These are phyloP conservation scores for Borovskyia barvae DNA, from an alignment of 208 protist species.

Conservation along the genomic window DNA sequence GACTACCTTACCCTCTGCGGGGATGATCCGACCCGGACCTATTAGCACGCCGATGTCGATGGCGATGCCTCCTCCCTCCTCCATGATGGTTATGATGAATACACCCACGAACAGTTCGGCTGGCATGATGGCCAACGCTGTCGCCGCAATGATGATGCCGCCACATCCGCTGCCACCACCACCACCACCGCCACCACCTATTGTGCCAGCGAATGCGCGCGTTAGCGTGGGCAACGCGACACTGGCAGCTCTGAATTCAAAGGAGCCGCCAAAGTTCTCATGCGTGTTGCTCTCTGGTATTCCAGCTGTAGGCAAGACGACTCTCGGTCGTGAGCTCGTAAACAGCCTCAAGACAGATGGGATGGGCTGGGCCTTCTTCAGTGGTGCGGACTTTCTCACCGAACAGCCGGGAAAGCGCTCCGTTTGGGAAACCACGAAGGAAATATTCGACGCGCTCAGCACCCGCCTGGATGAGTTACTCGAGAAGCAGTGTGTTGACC, in stretches of 20 bases:
- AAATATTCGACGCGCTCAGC: constrained; percentile 79
- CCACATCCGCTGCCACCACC: constrained; percentile 2
- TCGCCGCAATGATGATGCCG: too few species aligned
- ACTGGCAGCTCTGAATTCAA: constrained; percentile 62
- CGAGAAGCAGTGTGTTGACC: constrained; percentile 50
- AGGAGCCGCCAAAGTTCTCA: constrained; percentile 84
- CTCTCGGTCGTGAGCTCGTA: constrained; percentile 70
- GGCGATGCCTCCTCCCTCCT: too few species aligned
- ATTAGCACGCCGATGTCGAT: too few species aligned
- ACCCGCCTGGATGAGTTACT: constrained; percentile 76
- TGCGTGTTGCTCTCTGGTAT: constrained; percentile 83
- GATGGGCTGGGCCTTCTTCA: constrained; percentile 85
- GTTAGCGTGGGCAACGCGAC: constrained; percentile 80
- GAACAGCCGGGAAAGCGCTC: constrained; percentile 45
- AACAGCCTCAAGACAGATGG: constrained; percentile 70
- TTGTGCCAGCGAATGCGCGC: constrained; percentile 18
- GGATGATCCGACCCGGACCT: too few species aligned
- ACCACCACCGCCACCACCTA: constrained; percentile 5
- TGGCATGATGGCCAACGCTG: neutral
- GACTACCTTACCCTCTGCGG: too few species aligned
- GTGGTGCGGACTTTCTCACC: constrained; percentile 70
- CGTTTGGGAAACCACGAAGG: constrained; percentile 71
- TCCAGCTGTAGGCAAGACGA: constrained; percentile 77
- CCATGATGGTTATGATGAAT: too few species aligned
- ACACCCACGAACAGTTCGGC: too few species aligned